Evolutionary conservation across 2,329 filamentous ascomycete species (phyloP).

Genomic region (Trichoderma sp.): DNA sequence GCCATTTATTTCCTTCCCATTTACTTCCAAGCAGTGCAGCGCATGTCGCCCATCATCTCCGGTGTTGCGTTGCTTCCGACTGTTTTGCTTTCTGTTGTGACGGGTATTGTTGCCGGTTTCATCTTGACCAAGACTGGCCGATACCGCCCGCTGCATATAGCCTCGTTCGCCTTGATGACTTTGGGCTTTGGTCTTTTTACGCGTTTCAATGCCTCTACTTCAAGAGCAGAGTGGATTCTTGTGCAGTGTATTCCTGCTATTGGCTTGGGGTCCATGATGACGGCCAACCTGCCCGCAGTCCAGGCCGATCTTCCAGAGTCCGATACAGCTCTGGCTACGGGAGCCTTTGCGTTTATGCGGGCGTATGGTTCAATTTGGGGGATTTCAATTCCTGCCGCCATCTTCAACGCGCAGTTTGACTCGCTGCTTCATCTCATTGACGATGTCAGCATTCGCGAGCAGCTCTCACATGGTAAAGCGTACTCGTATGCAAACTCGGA

Average conservation of each 20-base stretch:
- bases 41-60: neutral
- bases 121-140: neutral
- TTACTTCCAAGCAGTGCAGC: conserved; percentile 6
- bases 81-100: neutral
- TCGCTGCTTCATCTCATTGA: neutral
- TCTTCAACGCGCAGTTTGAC: conserved; percentile 3
- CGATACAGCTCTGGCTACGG: neutral
- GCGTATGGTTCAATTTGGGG: conserved; percentile 9
- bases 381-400: neutral
- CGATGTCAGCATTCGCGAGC: neutral
- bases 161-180: neutral
- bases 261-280: neutral
- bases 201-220: neutral
- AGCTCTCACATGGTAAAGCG: neutral
- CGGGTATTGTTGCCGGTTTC: neutral
- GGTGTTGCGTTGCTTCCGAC: conserved; percentile 1
- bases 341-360: neutral
- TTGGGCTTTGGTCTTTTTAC: neutral
- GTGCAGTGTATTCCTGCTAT: neutral
- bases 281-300: neutral
- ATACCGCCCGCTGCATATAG: neutral
- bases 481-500: neutral
- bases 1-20: neutral
- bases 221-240: neutral
- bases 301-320: conserved; percentile 1